These are phyloP conservation scores for Elsinoe perseae DNA, from an alignment of 2,329 filamentous ascomycete species.

Conservation along the genomic window DNA sequence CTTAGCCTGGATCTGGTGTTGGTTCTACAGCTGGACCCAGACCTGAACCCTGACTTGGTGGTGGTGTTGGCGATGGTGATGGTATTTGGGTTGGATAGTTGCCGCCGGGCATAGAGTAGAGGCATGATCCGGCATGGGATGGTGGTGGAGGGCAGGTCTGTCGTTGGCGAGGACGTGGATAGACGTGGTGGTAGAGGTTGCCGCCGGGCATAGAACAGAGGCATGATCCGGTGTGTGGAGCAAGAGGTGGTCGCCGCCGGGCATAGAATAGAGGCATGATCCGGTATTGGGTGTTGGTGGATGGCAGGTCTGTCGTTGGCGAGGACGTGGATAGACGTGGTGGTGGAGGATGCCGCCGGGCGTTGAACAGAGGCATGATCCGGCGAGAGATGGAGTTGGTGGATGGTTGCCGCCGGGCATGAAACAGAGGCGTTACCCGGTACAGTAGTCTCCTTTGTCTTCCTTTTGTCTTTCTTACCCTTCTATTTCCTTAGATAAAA, in stretches of 20 bases:
- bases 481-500: constrained; percentile 1
- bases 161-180: background rate
- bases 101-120: constrained; percentile 7
- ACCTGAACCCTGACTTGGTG: background rate
- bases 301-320: background rate
- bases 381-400: background rate
- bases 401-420: constrained; percentile 2
- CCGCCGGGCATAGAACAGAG: background rate
- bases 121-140: background rate
- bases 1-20: background rate
- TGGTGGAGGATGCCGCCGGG: constrained; percentile 2
- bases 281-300: background rate
- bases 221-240: background rate
- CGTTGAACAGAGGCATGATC: background rate
- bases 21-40: background rate
- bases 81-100: background rate
- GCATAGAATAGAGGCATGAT: background rate
- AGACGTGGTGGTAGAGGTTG: background rate
- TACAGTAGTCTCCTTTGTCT: background rate
- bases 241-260: background rate
- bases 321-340: background rate
- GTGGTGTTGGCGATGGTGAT: background rate
- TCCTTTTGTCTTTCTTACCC: background rate
- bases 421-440: constrained; percentile 9
- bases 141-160: background rate